Percentiles rank a stretch among this genome's conserved stretches.
These are phyloP conservation scores for Syzygium jambos DNA, from an alignment of 345 rosid species.

Conservation along the genomic window DNA sequence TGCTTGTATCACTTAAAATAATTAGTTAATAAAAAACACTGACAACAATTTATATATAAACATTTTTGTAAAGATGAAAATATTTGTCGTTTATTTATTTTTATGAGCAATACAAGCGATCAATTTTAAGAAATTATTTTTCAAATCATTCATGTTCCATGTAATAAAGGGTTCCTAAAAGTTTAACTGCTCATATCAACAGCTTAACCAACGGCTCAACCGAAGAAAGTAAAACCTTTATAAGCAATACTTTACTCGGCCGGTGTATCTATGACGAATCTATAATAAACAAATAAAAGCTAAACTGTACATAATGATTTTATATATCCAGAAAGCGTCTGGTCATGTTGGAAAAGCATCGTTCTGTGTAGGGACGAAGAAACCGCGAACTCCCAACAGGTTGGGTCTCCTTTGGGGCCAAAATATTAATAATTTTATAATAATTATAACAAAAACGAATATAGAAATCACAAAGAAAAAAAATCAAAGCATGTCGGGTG, in stretches of 20 bases:
- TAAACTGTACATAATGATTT: neutral
- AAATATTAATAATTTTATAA: neutral
- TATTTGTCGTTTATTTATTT: too few relatives aligned
- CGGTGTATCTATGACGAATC: neutral
- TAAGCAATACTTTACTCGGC: neutral
- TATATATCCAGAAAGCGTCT: neutral
- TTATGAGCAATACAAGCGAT: too few relatives aligned
- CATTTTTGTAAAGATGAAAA: too few relatives aligned
- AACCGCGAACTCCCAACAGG: neutral
- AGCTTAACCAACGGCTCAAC: neutral
- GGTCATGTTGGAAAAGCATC: neutral
- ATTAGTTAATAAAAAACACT: too few relatives aligned
- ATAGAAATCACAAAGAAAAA: neutral
- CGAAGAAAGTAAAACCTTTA: neutral
- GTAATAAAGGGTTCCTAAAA: neutral
- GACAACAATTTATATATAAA: too few relatives aligned
- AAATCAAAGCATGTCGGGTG: neutral
- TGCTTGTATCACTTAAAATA: too few relatives aligned
- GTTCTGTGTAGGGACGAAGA: neutral
- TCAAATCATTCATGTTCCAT: too few relatives aligned
- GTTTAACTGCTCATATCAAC: neutral
- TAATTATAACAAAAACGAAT: neutral
- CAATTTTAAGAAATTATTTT: too few relatives aligned
- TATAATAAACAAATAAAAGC: neutral
- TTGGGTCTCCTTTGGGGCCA: neutral